Conservation (phyloP, 139 green algal species). For the Coelastrella sp. region DNA sequence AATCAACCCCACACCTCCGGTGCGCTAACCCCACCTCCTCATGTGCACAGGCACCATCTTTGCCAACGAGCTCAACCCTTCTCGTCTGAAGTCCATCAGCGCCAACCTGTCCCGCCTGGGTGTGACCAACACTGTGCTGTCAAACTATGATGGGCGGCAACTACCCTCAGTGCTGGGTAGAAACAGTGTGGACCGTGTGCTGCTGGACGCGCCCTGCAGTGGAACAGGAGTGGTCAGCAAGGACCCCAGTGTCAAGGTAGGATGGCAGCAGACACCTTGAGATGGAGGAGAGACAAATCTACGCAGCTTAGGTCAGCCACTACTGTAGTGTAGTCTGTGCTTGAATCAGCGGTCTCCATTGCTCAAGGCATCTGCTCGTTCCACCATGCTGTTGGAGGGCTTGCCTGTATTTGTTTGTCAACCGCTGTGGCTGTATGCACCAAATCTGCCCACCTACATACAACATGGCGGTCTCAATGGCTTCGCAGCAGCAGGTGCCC, state of each 20-base stretch:
- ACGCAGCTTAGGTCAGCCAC: too few relatives aligned
- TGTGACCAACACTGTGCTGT: slow-evolving; percentile 95
- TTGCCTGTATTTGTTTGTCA: too few relatives aligned
- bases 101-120: slow-evolving; percentile 97
- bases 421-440: too few relatives aligned
- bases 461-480: too few relatives aligned
- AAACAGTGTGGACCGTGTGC: slow-evolving; percentile 88
- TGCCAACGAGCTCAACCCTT: slow-evolving; percentile 96
- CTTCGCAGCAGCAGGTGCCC: too few relatives aligned
- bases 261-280: neutral
- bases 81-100: slow-evolving; percentile 91
- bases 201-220: slow-evolving; percentile 98
- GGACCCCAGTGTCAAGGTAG: slow-evolving; percentile 93
- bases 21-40: slow-evolving; percentile 42
- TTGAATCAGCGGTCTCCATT: too few relatives aligned
- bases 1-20: too few relatives aligned
- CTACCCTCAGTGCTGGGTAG: slow-evolving; percentile 87
- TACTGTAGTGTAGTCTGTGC: too few relatives aligned
- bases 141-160: slow-evolving; percentile 94
- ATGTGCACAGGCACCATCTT: slow-evolving; percentile 76
- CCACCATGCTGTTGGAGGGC: too few relatives aligned
- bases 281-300: neutral
- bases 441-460: too few relatives aligned
- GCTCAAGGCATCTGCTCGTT: too few relatives aligned
- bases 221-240: slow-evolving; percentile 98